Conservation (phyloP, 345 rosid genomes). For the Reutealis trisperma region DNA sequence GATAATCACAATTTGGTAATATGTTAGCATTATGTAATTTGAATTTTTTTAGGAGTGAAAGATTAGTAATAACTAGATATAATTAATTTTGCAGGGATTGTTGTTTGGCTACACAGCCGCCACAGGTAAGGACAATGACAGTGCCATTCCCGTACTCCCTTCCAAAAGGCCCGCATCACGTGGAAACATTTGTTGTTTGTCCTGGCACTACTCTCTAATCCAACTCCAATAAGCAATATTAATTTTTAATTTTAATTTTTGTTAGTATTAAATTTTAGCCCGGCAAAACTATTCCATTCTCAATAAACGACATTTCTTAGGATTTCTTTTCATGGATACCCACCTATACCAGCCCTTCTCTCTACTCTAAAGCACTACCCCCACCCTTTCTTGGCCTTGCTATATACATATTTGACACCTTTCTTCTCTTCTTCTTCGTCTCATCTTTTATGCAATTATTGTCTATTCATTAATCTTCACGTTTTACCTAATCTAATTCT, state of each 20-base stretch:
- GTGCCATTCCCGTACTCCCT: conserved; percentile 57
- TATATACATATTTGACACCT: no score
- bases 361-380: no score
- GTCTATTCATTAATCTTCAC: no score
- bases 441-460: no score
- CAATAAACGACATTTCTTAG: conserved; percentile 19
- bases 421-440: no score
- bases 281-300: conserved; percentile 5
- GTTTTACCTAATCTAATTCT: no score
- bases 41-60: background rate
- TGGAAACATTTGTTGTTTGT: conserved; percentile 52
- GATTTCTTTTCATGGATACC: conserved; percentile 30
- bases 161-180: conserved; percentile 81
- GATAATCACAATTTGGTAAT: no score
- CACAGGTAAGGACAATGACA: conserved; percentile 76
- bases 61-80: no score
- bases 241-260: background rate
- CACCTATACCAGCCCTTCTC: background rate
- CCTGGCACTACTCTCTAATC: conserved; percentile 29
- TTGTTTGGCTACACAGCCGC: conserved; percentile 44
- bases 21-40: no score
- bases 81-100: background rate
- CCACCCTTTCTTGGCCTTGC: no score
- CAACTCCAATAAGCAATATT: background rate
- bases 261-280: background rate